Evolutionary conservation across 805 yeast species (phyloP).

Genomic region (Pichia eremophila): DNA sequence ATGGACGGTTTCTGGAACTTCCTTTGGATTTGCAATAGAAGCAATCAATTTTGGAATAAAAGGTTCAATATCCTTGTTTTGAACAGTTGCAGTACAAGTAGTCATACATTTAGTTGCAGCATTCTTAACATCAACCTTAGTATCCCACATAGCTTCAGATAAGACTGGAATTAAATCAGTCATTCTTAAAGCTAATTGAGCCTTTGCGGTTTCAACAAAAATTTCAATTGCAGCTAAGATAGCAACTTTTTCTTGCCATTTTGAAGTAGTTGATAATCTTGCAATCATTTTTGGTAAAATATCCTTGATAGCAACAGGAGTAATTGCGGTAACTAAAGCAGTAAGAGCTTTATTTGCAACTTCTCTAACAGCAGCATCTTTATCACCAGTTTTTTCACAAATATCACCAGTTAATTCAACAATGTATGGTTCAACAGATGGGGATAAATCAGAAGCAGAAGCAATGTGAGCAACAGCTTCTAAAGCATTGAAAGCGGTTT

Average conservation of each 20-base stretch:
- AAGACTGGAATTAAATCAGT: constrained; percentile 97
- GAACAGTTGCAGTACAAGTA: constrained; percentile 94
- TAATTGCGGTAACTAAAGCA: constrained; percentile 71
- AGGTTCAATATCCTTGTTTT: constrained; percentile 99
- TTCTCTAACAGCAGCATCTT: constrained; percentile 64
- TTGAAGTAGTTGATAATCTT: constrained; percentile 63
- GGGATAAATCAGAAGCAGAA: constrained; percentile 63
- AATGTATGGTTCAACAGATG: constrained; percentile 93
- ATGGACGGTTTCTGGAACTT: constrained; percentile 98
- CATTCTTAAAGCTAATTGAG: constrained; percentile 96
- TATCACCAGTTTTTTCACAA: constrained; percentile 81
- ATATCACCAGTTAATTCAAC: constrained; percentile 68
- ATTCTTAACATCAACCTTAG: constrained; percentile 94
- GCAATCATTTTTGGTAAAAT: constrained; percentile 71
- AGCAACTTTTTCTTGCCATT: constrained; percentile 98
- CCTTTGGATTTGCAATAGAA: constrained; percentile 94
- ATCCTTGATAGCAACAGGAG: constrained; percentile 90
- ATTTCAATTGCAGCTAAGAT: constrained; percentile 75
- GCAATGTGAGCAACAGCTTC: constrained; percentile 83
- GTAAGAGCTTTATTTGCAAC: constrained; percentile 69
- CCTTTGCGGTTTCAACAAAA: constrained; percentile 90
- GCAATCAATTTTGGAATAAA: constrained; percentile 95
- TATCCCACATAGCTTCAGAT: constrained; percentile 99
- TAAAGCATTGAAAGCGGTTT: constrained; percentile 73
- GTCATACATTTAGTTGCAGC: constrained; percentile 95